A percentile compares a stretch with the other conserved stretches of the same genome.
Evolutionary conservation across 2,329 filamentous ascomycete species (phyloP).

Genomic region (Epichloe uncinata): DNA sequence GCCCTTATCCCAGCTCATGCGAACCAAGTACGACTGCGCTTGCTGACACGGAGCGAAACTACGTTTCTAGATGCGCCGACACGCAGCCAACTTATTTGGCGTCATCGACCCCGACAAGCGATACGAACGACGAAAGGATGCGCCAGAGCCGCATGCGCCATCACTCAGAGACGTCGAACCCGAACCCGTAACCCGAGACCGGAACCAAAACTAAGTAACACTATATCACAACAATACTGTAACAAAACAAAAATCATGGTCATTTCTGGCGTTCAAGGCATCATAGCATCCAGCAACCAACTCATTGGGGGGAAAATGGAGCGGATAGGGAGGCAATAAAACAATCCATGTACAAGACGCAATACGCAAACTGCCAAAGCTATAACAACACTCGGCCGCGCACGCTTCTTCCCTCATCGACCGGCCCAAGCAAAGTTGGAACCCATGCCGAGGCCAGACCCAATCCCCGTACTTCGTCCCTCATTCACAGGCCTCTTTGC

Average conservation of each 20-base stretch:
- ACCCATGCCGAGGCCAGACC: slow-evolving; percentile 40
- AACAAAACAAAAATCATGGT: not conserved
- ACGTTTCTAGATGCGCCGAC: slow-evolving; percentile 20
- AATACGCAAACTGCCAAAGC: not conserved
- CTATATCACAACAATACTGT: not conserved
- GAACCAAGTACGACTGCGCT: not conserved
- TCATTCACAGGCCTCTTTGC: slow-evolving; percentile 71
- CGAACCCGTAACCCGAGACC: slow-evolving; percentile 14
- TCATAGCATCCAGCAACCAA: not conserved
- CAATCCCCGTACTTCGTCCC: slow-evolving; percentile 32
- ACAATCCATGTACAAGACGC: not conserved
- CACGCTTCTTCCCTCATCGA: slow-evolving; percentile 11
- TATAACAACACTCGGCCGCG: not conserved
- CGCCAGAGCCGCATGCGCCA: slow-evolving; percentile 17
- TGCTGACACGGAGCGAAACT: not conserved
- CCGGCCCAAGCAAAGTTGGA: slow-evolving; percentile 44
- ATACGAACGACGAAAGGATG: slow-evolving; percentile 27
- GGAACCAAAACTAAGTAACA: slow-evolving; percentile 5
- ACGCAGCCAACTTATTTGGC: slow-evolving; percentile 26
- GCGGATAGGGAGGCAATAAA: not conserved
- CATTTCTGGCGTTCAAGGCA: not conserved
- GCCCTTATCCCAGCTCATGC: not conserved
- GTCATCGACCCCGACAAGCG: slow-evolving; percentile 27
- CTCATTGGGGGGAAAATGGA: not conserved
- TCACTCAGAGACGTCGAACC: slow-evolving; percentile 14